phyloP scores from a whole-genome alignment of 805 yeast species.

The Kluyveromyces aestuarii region DNA sequence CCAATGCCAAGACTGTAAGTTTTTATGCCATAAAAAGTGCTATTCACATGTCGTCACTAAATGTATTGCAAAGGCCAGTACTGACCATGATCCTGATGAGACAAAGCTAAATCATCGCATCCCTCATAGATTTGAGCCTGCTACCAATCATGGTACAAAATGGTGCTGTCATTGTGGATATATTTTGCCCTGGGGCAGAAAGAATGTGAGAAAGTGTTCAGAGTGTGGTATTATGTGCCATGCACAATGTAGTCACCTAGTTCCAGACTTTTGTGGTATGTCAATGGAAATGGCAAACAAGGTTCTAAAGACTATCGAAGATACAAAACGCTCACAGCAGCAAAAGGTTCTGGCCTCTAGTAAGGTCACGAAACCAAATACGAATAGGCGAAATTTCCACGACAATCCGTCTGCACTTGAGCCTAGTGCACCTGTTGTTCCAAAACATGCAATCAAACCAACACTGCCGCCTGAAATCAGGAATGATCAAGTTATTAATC shows the following conservation, averaged over 20 bases:
- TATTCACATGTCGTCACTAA: constrained; percentile 73
- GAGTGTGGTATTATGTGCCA: constrained; percentile 96
- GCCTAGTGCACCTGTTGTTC: background rate
- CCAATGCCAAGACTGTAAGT: constrained; percentile 79
- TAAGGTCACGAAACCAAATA: constrained; percentile 8
- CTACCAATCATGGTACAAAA: constrained; percentile 86
- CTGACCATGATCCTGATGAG: constrained; percentile 62
- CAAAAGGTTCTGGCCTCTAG: constrained; percentile 10
- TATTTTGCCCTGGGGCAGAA: constrained; percentile 88
- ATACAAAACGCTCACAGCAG: constrained; percentile 42
- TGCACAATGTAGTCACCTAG: constrained; percentile 82
- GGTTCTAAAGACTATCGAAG: constrained; percentile 73
- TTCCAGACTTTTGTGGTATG: constrained; percentile 99
- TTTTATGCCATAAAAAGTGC: constrained; percentile 74
- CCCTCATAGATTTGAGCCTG: constrained; percentile 94
- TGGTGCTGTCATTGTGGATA: constrained; percentile 99
- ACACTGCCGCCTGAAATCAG: constrained; percentile 4
- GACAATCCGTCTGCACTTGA: background rate
- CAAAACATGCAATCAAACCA: background rate
- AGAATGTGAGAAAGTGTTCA: constrained; percentile 83
- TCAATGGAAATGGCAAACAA: constrained; percentile 93
- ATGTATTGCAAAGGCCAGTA: constrained; percentile 69
- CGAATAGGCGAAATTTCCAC: constrained; percentile 1
- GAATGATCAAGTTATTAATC: constrained; percentile 9
- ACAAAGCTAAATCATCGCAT: constrained; percentile 87